Conservation (phyloP, 2,329 filamentous ascomycete genomes). For the Dactylonectria macrodidyma region DNA sequence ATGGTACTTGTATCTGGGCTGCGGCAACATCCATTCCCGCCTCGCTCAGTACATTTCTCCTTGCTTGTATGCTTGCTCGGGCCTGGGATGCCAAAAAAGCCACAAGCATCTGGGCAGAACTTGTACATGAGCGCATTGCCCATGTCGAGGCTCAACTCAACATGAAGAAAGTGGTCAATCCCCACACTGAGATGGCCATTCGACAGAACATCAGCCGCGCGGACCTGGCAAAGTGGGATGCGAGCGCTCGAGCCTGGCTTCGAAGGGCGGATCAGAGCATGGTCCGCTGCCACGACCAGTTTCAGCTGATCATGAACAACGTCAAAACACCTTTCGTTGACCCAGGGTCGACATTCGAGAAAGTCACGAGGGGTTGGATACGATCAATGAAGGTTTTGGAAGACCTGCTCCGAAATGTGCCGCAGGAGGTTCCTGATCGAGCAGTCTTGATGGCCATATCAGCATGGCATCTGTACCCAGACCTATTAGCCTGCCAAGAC, state of each 20-base stretch:
- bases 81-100: constrained; percentile 19
- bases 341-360: constrained; percentile 17
- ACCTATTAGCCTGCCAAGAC: constrained; percentile 24
- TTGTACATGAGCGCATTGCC: constrained; percentile 19
- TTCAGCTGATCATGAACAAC: constrained; percentile 27
- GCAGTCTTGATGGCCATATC: constrained; percentile 31
- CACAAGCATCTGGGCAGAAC: constrained; percentile 18
- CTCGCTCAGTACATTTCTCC: constrained; percentile 14
- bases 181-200: constrained; percentile 3
- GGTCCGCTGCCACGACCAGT: constrained; percentile 20
- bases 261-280: constrained; percentile 21
- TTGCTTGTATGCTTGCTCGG: constrained; percentile 27
- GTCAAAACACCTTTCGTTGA: constrained; percentile 23
- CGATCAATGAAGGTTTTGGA: constrained; percentile 28
- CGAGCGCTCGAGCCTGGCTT: constrained; percentile 26
- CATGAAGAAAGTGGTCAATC: constrained; percentile 12
- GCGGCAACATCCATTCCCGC: constrained; percentile 18
- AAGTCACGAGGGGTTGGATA: constrained; percentile 22
- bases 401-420: constrained; percentile 17
- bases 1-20: constrained; percentile 25
- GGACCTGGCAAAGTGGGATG: constrained; percentile 28
- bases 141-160: constrained; percentile 16
- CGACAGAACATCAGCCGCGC: constrained; percentile 16
- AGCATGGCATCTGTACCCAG: constrained; percentile 31
- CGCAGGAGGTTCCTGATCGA: constrained; percentile 23